A percentile compares a stretch with the other conserved stretches of the same genome.
These are phyloP conservation scores for Penstemon barbatus DNA, from an alignment of 257 asterid species.

Conservation along the genomic window DNA sequence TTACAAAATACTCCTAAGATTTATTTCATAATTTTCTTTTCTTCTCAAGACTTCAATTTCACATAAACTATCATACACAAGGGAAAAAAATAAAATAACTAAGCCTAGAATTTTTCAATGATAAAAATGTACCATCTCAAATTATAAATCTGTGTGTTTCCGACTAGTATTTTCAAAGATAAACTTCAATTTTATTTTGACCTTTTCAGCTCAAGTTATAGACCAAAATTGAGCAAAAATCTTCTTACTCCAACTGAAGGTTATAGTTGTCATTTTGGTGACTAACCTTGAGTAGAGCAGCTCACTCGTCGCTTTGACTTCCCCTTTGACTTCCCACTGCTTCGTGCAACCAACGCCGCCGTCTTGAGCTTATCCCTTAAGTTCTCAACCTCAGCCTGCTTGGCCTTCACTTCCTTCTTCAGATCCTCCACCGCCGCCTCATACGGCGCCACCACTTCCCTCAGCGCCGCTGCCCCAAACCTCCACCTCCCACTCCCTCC, in stretches of 20 bases:
- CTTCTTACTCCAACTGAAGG: not conserved
- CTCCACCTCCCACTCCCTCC: constrained; percentile 48
- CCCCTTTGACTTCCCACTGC: constrained; percentile 55
- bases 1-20: too few relatives aligned
- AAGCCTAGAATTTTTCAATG: not conserved
- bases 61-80: too few relatives aligned
- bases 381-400: constrained; percentile 60
- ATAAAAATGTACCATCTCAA: not conserved
- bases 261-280: constrained; percentile 2
- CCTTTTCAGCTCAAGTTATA: too few relatives aligned
- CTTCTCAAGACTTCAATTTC: too few relatives aligned
- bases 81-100: not conserved
- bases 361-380: constrained; percentile 76
- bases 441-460: constrained; percentile 98
- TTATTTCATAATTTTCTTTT: too few relatives aligned
- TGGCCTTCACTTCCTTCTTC: constrained; percentile 73
- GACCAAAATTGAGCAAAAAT: too few relatives aligned
- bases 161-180: not conserved
- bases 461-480: constrained; percentile 67
- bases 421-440: constrained; percentile 84
- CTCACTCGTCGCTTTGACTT: constrained; percentile 73
- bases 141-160: not conserved
- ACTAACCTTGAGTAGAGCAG: constrained; percentile 66
- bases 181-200: not conserved
- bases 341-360: constrained; percentile 51